Base-by-base conservation (phyloP, 1,284 basidiomycete species). In the Heliocybe sulcata region DNA sequence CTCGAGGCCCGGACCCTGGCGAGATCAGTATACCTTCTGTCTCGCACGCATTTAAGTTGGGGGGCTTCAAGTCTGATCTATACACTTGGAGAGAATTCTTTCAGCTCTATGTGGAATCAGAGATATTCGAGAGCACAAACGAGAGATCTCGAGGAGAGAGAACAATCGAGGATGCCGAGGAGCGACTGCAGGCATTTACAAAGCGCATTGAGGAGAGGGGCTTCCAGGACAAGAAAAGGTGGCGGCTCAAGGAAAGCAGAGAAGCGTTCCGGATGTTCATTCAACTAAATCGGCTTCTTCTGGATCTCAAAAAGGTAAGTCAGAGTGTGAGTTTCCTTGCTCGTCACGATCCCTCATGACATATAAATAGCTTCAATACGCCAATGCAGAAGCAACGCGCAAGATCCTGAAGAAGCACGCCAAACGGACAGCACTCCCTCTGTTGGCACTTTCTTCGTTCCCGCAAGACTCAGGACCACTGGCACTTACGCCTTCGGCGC, bases 391-490 rank as follows among this genome's bases (percentile, higher is more conserved):
- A 68, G 95, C 94, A 1, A 87, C 84, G 1, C 82, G 90, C 47
- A 94, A 94, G 72, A 93, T 94, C 58, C 80, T 97, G 58, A 97
- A 98, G 77, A 98, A 98, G 68, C 95, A 97, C 67, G 82, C 91
- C 26, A 98, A 97, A 68, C 84, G 92, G 3, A 93, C 91, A 0
- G 80, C 84, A 0, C 72, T 90, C 2, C 82, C 83, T 0, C 67
- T 80, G 16, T 76, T 79, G 4, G 6, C 20, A 14, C 11, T 38
- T 3, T 52, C 51, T 3, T 49, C 23, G 4, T 11, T 11, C 6
- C 12, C 47, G 6, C 51, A 12, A 14, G 51, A 31, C 11, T 35
- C 33, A 8, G 19, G 29, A 6, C 12, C 51, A 9, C 16, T 52
- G 51, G 51, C 20, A n/a, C 25, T 35, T 20, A 9, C 51, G 16